Evolutionary conservation across 73 alveolate species (phyloP).

Genomic region (Tetrahymena elliotti): DNA sequence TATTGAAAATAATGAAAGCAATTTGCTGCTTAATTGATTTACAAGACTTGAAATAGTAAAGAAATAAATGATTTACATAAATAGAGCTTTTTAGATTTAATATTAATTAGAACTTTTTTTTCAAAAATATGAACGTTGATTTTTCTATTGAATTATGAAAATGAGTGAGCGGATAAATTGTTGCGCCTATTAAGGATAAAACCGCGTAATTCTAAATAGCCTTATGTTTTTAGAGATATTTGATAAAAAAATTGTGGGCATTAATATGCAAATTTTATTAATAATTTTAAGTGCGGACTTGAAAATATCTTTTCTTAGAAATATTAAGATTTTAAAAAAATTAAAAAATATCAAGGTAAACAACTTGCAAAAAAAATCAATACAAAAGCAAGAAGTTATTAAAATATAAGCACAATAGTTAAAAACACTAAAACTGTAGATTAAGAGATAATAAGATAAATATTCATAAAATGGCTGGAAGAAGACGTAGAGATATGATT

Average conservation of each 20-base stretch:
- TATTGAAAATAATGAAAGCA: too few species aligned
- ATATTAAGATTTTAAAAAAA: background rate
- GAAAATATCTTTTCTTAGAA: background rate
- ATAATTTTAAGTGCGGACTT: background rate
- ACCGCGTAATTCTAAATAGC: background rate
- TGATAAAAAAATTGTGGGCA: background rate
- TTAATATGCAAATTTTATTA: background rate
- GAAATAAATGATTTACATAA: too few species aligned
- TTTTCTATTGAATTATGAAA: background rate
- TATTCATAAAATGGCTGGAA: background rate
- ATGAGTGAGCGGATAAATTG: background rate
- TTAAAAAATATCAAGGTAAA: background rate
- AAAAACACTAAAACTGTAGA: background rate
- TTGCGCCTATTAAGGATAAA: background rate
- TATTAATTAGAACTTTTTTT: background rate
- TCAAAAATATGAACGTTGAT: background rate
- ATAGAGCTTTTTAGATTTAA: too few species aligned
- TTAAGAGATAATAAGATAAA: background rate
- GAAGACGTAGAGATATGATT: slow-evolving; percentile 1
- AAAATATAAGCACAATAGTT: background rate
- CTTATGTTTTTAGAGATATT: background rate
- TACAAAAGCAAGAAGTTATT: background rate
- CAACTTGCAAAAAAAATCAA: background rate
- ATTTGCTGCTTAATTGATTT: too few species aligned
- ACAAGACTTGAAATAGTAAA: too few species aligned